Percentiles rank a stretch among this genome's conserved stretches.
phyloP scores from a whole-genome alignment of 805 yeast genomes.

The Starmerella scarabaei region DNA sequence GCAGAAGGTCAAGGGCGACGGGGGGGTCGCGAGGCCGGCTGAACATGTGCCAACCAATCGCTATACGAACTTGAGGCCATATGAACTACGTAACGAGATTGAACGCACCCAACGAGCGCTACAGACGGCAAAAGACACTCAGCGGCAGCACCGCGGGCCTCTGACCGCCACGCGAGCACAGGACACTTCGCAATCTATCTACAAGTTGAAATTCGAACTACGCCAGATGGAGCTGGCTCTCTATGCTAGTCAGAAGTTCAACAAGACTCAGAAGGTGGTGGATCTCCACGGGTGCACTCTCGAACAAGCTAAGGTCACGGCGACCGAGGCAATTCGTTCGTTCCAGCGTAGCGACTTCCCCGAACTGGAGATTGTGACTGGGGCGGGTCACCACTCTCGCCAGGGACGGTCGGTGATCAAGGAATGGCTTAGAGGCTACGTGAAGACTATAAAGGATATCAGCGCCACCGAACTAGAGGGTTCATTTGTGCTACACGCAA shows the following conservation, averaged over 20 bases:
- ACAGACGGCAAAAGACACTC: not conserved
- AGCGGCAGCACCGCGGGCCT: not conserved
- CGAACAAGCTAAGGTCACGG: constrained; percentile 8
- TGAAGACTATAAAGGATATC: constrained; percentile 3
- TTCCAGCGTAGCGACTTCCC: not conserved
- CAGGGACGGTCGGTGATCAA: constrained; percentile 12
- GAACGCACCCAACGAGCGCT: not conserved
- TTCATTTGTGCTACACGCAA: constrained; percentile 12
- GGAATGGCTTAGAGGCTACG: constrained; percentile 12
- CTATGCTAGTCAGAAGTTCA: not conserved
- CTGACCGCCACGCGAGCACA: not conserved
- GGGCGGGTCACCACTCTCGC: constrained; percentile 15
- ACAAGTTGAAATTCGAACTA: not conserved
- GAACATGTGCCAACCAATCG: not conserved
- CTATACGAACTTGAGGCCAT: not conserved
- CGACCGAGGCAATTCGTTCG: constrained; percentile 2
- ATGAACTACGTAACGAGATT: constrained; percentile 1
- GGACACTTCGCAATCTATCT: not conserved
- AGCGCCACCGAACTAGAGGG: constrained; percentile 10
- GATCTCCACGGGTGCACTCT: constrained; percentile 16
- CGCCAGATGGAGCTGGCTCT: constrained; percentile 6
- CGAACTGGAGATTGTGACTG: constrained; percentile 13
- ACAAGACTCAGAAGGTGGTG: not conserved
- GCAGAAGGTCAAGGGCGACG: not conserved
- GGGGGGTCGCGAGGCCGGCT: not conserved